Evolutionary conservation across 768 basidiomycete species (phyloP).

Genomic region (Suillus variegatus): DNA sequence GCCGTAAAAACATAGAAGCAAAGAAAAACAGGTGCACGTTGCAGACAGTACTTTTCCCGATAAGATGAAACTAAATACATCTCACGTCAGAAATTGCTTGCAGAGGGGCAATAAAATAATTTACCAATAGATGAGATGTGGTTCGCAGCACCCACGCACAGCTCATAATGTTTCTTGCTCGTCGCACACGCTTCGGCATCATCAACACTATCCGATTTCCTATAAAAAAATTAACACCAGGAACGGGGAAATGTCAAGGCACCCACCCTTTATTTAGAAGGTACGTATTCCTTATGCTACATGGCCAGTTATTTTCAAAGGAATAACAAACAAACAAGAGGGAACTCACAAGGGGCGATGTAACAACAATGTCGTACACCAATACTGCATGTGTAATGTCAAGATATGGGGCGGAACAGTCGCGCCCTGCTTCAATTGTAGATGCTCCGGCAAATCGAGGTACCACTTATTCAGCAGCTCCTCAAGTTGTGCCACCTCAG

Average conservation of each 20-base stretch:
- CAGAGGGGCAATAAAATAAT: slow-evolving; percentile 14
- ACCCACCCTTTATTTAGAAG: slow-evolving; percentile 41
- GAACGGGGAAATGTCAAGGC: neutral
- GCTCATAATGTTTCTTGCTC: slow-evolving; percentile 67
- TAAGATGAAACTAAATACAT: slow-evolving; percentile 52
- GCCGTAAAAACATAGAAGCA: slow-evolving; percentile 83
- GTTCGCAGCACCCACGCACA: slow-evolving; percentile 77
- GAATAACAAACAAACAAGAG: slow-evolving; percentile 7
- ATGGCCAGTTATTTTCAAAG: neutral
- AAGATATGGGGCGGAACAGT: slow-evolving; percentile 64
- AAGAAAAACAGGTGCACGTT: slow-evolving; percentile 65
- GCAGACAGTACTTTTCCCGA: slow-evolving; percentile 61
- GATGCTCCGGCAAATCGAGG: slow-evolving; percentile 64
- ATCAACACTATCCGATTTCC: slow-evolving; percentile 42
- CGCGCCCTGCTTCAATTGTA: slow-evolving; percentile 58
- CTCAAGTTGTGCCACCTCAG: slow-evolving; percentile 60
- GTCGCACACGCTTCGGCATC: slow-evolving; percentile 55
- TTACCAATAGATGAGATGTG: slow-evolving; percentile 71
- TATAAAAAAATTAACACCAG: slow-evolving; percentile 2
- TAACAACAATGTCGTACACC: slow-evolving; percentile 74
- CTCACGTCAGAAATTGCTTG: slow-evolving; percentile 3
- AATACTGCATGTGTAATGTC: slow-evolving; percentile 84
- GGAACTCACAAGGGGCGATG: slow-evolving; percentile 76
- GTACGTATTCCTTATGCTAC: slow-evolving; percentile 29
- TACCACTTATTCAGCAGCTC: slow-evolving; percentile 74